A percentile compares a stretch with the other conserved stretches of the same genome.
These are phyloP conservation scores for Conticribra guillardii DNA, from an alignment of 108 stramenopile genomes.

Conservation along the genomic window DNA sequence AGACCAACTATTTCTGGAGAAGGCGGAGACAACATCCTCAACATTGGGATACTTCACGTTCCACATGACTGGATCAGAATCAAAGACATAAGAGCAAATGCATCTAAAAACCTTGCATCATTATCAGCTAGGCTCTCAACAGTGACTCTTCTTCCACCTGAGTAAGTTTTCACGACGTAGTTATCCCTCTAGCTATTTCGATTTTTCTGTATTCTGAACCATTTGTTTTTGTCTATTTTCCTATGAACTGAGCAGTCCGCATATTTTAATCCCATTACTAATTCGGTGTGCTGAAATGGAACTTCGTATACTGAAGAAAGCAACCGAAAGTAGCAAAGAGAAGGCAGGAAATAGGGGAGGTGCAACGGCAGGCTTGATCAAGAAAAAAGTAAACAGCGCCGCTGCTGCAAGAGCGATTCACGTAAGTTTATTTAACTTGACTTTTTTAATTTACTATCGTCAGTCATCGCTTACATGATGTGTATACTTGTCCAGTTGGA, in stretches of 20 bases:
- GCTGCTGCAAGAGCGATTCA: conserved; percentile 49
- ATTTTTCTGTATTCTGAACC: too few species aligned
- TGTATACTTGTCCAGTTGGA: too few species aligned
- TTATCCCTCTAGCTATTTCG: too few species aligned
- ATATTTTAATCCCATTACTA: conserved; percentile 75
- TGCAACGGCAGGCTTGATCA: conserved; percentile 22
- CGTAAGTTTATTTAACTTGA: too few species aligned
- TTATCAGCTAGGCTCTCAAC: conserved; percentile 48
- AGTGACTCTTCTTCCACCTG: conserved; percentile 81
- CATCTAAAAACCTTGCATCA: conserved; percentile 16
- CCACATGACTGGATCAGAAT: conserved; percentile 43
- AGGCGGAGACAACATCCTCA: conserved; percentile 55
- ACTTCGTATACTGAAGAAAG: conserved; percentile 64
- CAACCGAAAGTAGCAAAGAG: conserved; percentile 41
- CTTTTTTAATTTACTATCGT: too few species aligned
- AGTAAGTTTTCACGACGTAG: too few species aligned
- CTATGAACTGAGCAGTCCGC: too few species aligned
- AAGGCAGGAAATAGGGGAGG: conserved; percentile 16
- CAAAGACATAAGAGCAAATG: conserved; percentile 27
- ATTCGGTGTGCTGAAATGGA: conserved; percentile 73
- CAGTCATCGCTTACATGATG: too few species aligned
- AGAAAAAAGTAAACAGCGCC: conserved; percentile 44
- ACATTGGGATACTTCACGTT: conserved; percentile 78
- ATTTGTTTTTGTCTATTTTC: too few species aligned
- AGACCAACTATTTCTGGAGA: conserved; percentile 59